Evolutionary conservation across 768 basidiomycete genomes (phyloP), one percentile per base, ranked within the genome.

Genomic region (Suillus cothurnatus): DNA sequence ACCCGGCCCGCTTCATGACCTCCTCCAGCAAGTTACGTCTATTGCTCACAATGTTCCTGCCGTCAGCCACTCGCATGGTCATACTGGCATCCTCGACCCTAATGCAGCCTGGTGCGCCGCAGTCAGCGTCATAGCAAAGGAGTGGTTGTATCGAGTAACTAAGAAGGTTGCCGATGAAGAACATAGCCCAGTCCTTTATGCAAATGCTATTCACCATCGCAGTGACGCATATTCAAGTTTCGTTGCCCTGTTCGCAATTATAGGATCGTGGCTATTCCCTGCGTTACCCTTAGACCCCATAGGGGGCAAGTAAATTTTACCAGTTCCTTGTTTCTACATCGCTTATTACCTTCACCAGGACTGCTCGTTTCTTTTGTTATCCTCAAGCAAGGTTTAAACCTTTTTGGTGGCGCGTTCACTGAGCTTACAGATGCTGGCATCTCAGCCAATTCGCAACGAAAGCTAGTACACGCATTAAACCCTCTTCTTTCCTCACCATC

Each of bases 121-220:
- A 1, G 71, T 88, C 26, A 88, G 93, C 68, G 87, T 99, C 3
- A 59, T 94, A 4, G 77, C 85, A 66, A 99, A 99, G 74, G 97
- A 99, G 77, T 98, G 91, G 90, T 76, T 99, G 15, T 99, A 97
- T 77, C 82, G 95, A 50, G 80, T 90, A 55, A 99, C 95, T 56
- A 92, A 91, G 73, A 86, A 84, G 62, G 96, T 99, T 36, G 97
- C 97, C 14, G 88, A 93, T 64, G 87, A 94, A 70, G 95, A 98
- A 77, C 88, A 89, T 71, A 94, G 92, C 71, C 93, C 94, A 5
- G 97, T 99, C 0, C 79, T 99, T 61, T 81, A 90, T 23, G 97
- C 97, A n/a, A 99, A 99, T 75, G 97, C 97, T 7, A 85, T 95
- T 63, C 97, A 99, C 76, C 97, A 99, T 78, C 86, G 97, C n/a